Conservation (phyloP, 1,284 basidiomycete genomes). For the Grifola frondosa region DNA sequence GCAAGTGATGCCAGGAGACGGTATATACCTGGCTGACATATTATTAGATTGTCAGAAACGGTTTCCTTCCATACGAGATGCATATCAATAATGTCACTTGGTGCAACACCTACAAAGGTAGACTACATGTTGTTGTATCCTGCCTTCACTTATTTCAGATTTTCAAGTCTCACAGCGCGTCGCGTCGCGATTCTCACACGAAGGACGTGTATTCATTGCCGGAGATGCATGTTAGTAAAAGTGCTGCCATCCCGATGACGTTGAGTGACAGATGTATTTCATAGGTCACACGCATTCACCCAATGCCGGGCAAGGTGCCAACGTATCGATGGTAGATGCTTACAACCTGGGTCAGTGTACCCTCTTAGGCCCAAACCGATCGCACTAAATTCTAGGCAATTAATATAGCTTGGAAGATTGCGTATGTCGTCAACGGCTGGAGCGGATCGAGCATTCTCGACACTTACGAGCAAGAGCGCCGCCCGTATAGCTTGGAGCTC, state of each 20-base stretch:
- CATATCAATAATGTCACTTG: constrained; percentile 2
- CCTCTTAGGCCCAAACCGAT: neutral
- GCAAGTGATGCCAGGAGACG: no score
- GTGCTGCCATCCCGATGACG: neutral
- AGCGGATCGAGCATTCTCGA: neutral
- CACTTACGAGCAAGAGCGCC: constrained; percentile 7
- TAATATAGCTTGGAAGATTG: constrained; percentile 7
- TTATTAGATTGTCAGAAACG: neutral
- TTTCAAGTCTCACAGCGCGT: constrained; percentile 6
- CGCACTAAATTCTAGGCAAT: no score
- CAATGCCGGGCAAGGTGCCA: constrained; percentile 4
- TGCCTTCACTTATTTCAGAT: no score
- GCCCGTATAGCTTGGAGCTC: constrained; percentile 1
- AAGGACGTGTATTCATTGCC: neutral
- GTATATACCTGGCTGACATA: no score
- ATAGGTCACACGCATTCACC: constrained; percentile 6
- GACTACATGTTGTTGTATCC: no score
- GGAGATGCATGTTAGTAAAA: constrained; percentile 4
- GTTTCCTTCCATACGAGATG: constrained; percentile 6
- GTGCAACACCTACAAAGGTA: constrained; percentile 6
- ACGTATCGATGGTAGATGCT: constrained; percentile 4
- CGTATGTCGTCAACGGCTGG: constrained; percentile 2
- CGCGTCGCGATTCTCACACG: constrained; percentile 1
- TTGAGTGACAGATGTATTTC: neutral
- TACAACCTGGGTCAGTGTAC: constrained; percentile 3